phyloP scores from a whole-genome alignment of 163 green algal species.

The Chlorella variabilis region DNA sequence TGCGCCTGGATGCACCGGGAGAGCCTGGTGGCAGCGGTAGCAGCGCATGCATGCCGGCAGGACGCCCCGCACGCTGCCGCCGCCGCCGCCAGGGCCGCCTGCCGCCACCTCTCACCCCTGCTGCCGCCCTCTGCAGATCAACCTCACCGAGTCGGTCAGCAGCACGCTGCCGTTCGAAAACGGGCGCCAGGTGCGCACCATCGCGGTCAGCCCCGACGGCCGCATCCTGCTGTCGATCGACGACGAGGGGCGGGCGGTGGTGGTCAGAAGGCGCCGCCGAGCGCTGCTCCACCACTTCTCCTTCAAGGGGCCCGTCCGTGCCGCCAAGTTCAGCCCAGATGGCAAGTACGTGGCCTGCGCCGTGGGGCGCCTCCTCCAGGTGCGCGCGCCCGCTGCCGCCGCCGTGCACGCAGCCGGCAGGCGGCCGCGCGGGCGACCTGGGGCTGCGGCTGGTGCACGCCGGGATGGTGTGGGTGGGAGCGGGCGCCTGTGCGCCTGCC shows the following conservation, averaged over 20 bases:
- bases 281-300: conserved; percentile 93
- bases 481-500: no score
- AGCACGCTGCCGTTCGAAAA: conserved; percentile 91
- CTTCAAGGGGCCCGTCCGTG: conserved; percentile 87
- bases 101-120: not conserved
- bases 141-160: conserved; percentile 80
- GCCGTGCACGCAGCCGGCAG: not conserved
- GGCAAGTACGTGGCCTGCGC: conserved; percentile 88
- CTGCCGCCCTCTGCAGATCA: conserved; percentile 63
- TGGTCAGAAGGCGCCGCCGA: conserved; percentile 76
- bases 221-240: conserved; percentile 90
- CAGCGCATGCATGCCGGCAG: not conserved
- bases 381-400: conserved; percentile 23
- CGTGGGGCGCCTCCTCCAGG: conserved; percentile 90
- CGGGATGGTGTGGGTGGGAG: no score
- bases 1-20: no score
- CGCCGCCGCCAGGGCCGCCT: not conserved
- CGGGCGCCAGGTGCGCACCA: conserved; percentile 70
- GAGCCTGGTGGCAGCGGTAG: not conserved
- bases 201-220: conserved; percentile 87
- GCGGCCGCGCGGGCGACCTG: not conserved
- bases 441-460: no score
- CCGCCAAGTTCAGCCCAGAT: conserved; percentile 90
- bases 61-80: not conserved
- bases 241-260: conserved; percentile 77